Conservation (phyloP, 2,329 filamentous ascomycete genomes). For the Apiospora aurea region DNA sequence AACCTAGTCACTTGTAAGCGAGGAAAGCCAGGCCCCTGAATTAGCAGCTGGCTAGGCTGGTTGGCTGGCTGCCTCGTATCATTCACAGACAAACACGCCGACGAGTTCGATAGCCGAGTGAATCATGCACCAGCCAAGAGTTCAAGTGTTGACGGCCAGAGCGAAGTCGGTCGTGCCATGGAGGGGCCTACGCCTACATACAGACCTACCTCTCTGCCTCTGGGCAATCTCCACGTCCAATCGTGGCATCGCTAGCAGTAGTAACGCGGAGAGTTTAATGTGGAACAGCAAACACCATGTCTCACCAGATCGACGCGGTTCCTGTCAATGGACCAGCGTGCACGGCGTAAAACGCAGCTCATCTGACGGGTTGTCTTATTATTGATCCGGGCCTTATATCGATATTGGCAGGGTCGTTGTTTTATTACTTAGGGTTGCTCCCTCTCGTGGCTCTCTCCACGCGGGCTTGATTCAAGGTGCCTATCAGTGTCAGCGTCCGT, state of each 20-base stretch:
- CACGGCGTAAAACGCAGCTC: background rate
- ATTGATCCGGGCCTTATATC: background rate
- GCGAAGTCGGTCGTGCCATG: background rate
- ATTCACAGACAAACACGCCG: background rate
- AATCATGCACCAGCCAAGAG: background rate
- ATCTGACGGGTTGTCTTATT: conserved; percentile 2
- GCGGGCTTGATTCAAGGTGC: background rate
- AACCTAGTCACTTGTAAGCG: background rate
- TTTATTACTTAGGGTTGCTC: conserved; percentile 7
- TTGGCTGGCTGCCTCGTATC: background rate
- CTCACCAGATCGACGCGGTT: background rate
- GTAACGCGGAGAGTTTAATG: background rate
- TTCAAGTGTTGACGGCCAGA: background rate
- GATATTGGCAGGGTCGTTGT: background rate
- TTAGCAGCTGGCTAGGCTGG: background rate
- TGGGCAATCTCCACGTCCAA: background rate
- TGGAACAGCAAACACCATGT: background rate
- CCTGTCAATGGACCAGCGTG: background rate
- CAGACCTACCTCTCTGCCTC: no score
- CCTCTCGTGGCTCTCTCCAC: background rate
- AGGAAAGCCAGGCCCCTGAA: background rate
- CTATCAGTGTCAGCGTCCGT: background rate
- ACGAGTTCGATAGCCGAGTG: background rate
- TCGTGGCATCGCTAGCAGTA: background rate
- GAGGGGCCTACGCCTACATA: background rate